A percentile compares a stretch with the other conserved stretches of the same genome.
These are phyloP conservation scores for Zygoascus tannicola DNA, from an alignment of 805 yeast species.

Conservation along the genomic window DNA sequence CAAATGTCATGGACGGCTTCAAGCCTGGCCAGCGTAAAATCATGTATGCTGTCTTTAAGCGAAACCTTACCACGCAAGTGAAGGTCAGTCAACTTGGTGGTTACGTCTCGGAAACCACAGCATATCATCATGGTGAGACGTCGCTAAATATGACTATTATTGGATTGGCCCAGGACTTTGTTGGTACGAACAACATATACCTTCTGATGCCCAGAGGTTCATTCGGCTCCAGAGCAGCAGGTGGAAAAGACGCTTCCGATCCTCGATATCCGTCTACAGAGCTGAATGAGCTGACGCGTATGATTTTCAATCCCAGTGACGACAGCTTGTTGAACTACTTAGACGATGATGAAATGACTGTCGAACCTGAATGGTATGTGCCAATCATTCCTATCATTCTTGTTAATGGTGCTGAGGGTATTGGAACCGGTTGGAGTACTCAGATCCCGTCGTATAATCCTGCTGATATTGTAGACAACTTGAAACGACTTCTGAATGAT, in stretches of 20 bases:
- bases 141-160: slow-evolving; percentile 84
- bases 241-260: slow-evolving; percentile 98
- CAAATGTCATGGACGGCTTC: slow-evolving; percentile 87
- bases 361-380: slow-evolving; percentile 91
- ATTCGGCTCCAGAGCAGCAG: slow-evolving; percentile 91
- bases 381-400: slow-evolving; percentile 94
- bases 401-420: slow-evolving; percentile 95
- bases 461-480: slow-evolving; percentile 62
- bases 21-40: slow-evolving; percentile 97
- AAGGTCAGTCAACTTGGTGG: slow-evolving; percentile 90
- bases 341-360: slow-evolving; percentile 87
- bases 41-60: slow-evolving; percentile 75
- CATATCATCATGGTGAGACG: slow-evolving; percentile 92
- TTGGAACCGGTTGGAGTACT: slow-evolving; percentile 99
- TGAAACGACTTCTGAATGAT: slow-evolving; percentile 62
- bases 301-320: slow-evolving; percentile 70
- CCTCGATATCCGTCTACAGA: slow-evolving; percentile 93
- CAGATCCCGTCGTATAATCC: slow-evolving; percentile 89
- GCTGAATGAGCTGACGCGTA: slow-evolving; percentile 63
- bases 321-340: slow-evolving; percentile 67
- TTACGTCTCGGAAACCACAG: slow-evolving; percentile 78
- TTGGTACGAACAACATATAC: slow-evolving; percentile 86
- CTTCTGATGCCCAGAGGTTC: slow-evolving; percentile 84
- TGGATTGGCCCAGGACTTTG: slow-evolving; percentile 89
- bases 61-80: slow-evolving; percentile 65